Evolutionary conservation across 441 rosid genomes (phyloP).

Genomic region (Adansonia gregorii): DNA sequence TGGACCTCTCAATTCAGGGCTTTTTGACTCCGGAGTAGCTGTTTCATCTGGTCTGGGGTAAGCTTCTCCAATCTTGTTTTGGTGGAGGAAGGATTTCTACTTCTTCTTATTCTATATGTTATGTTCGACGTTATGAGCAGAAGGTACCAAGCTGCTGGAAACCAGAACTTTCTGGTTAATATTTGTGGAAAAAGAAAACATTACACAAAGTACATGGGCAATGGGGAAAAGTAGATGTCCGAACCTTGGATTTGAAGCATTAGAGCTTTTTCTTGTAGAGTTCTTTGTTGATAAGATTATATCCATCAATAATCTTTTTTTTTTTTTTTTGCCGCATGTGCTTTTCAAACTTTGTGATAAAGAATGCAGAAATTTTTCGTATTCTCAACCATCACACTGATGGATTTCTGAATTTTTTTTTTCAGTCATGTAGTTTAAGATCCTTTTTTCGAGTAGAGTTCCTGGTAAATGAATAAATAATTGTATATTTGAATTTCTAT

Average conservation of each 20-base stretch:
- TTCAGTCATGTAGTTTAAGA: constrained; percentile 14
- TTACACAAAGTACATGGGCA: background rate
- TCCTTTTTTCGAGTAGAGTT: constrained; percentile 5
- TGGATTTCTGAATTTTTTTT: background rate
- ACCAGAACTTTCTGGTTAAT: background rate
- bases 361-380: background rate
- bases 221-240: background rate
- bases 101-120: background rate
- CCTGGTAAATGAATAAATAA: constrained; percentile 7
- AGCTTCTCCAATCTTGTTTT: constrained; percentile 32
- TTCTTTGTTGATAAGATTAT: background rate
- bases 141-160: background rate
- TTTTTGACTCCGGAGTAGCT: constrained; percentile 91
- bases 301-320: background rate
- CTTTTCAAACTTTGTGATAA: background rate
- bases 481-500: constrained; percentile 25
- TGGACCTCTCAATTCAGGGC: constrained; percentile 80
- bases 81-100: background rate
- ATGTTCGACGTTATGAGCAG: background rate
- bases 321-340: background rate
- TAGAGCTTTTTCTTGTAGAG: background rate
- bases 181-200: background rate
- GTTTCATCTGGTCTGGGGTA: constrained; percentile 68
- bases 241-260: background rate
- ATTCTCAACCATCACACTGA: background rate